A percentile compares a stretch with the other conserved stretches of the same genome.
These are phyloP conservation scores for Pigoraptor vietnamica DNA, from an alignment of 78 protist species.

Conservation along the genomic window DNA sequence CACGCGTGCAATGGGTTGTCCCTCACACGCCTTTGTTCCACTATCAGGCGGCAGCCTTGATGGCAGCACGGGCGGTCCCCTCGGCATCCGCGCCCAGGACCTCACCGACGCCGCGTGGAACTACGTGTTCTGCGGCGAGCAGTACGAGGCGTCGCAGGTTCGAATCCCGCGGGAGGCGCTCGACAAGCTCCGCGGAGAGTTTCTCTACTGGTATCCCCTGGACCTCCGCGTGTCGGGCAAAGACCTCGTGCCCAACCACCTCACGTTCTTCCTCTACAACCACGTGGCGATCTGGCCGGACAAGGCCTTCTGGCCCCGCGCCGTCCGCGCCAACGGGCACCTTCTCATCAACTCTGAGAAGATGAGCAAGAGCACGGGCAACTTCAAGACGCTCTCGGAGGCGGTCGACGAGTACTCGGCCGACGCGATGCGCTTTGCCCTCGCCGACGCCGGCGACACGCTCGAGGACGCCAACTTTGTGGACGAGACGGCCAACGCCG, in stretches of 20 bases:
- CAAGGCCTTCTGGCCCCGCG: constrained; percentile 64
- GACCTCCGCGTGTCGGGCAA: constrained; percentile 91
- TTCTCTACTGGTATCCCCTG: constrained; percentile 85
- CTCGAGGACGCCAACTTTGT: constrained; percentile 97
- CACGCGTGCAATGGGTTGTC: background rate
- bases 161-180: constrained; percentile 59
- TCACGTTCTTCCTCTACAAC: constrained; percentile 96
- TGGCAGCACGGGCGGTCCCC: constrained; percentile 65
- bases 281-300: constrained; percentile 93
- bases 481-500: constrained; percentile 62
- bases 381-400: constrained; percentile 87
- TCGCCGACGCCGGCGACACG: constrained; percentile 98
- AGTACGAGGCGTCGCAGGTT: constrained; percentile 20
- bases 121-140: constrained; percentile 34
- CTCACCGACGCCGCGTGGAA: constrained; percentile 52
- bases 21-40: too few species aligned
- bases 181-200: constrained; percentile 68
- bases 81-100: constrained; percentile 69
- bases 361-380: constrained; percentile 99
- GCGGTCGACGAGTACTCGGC: constrained; percentile 54
- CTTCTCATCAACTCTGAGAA: constrained; percentile 90
- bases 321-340: constrained; percentile 91
- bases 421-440: constrained; percentile 86
- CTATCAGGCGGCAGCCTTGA: too few species aligned
- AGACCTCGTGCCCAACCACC: constrained; percentile 97